Base-by-base conservation (phyloP, 768 basidiomycete genomes). In the Boletus rufocinnamomeus region DNA sequence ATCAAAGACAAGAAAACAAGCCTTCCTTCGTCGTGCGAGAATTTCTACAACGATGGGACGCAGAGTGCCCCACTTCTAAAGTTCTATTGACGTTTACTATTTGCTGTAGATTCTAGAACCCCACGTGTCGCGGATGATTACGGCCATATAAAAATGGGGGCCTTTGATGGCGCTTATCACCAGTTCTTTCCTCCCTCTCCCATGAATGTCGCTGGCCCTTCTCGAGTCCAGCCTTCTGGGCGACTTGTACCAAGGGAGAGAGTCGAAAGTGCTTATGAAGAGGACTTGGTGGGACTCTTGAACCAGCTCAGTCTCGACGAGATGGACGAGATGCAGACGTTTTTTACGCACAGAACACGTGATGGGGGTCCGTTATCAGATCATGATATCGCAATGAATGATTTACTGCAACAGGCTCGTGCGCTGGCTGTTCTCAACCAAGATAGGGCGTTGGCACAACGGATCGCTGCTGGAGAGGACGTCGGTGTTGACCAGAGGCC, bases 161-260 rank as follows among this genome's bases (percentile, higher is more conserved):
- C n/a, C n/a, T n/a, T n/a, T n/a, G n/a, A 5, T 34, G 17, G 55
- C 52, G 49, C 44, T 46, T 46, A 53, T n/a, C 35, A 8, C 9
- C 9, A 50, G 57, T 47, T 56, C 44, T 56, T 61, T 67, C 60
- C 6, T 54, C 61, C 52, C 56, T 54, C 54, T 50, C 41, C 60
- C 63, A 71, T 71, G 69, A 67, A 59, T 43, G 30, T 63, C 45
- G 66, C 69, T 27, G 70, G 71, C 40, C 69, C 70, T 43, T 71
- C 71, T 25, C 60, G 60, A 27, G 57, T 34, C 30, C 48, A 25
- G 17, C 34, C 64, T 8, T 7, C 43, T 13, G 56, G 56, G 27
- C 21, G 40, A 35, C 35, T 38, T 19, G 43, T 47, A 23, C 35
- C 19, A 32, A 52, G 58, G 52, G 54, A 46, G 51, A 60, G 61